A percentile compares a stretch with the other conserved stretches of the same genome.
Conservation (phyloP, 345 rosid genomes). For the Limnanthes douglasii region DNA sequence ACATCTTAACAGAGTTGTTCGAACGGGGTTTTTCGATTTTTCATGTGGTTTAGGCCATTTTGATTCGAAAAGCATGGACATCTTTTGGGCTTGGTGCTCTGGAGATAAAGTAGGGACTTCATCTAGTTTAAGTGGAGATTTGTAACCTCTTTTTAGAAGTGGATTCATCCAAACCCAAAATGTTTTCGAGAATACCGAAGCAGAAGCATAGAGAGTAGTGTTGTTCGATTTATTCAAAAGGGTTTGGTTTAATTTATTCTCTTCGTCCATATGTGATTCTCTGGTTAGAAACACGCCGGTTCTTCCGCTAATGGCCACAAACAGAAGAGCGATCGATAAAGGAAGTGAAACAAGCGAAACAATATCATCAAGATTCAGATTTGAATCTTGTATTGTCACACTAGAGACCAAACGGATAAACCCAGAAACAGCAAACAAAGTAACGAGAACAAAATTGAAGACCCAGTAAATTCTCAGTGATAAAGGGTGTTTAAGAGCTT, state of each 20-base stretch:
- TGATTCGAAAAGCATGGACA: constrained; percentile 42
- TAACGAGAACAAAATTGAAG: constrained; percentile 24
- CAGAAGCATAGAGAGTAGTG: constrained; percentile 54
- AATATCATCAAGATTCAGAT: constrained; percentile 33
- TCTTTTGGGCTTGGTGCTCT: constrained; percentile 60
- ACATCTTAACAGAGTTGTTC: constrained; percentile 53
- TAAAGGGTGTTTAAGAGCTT: constrained; percentile 36
- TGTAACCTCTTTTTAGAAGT: constrained; percentile 54
- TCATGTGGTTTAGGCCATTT: constrained; percentile 74
- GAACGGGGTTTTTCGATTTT: constrained; percentile 43
- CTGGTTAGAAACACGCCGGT: constrained; percentile 29
- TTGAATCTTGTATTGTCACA: constrained; percentile 7
- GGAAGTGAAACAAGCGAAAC: constrained; percentile 36
- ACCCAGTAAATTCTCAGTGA: constrained; percentile 65
- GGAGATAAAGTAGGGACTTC: constrained; percentile 71
- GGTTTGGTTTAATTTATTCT: constrained; percentile 16
- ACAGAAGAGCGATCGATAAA: constrained; percentile 32
- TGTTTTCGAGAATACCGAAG: constrained; percentile 42
- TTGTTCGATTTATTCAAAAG: constrained; percentile 23
- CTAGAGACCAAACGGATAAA: constrained; percentile 24
- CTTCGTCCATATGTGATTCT: constrained; percentile 17
- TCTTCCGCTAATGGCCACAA: constrained; percentile 41
- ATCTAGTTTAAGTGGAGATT: constrained; percentile 54
- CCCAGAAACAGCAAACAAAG: constrained; percentile 38
- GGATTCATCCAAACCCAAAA: constrained; percentile 98